phyloP scores from a whole-genome alignment of 192 early-diverging fungal species.

The Umbelopsis isabellina region DNA sequence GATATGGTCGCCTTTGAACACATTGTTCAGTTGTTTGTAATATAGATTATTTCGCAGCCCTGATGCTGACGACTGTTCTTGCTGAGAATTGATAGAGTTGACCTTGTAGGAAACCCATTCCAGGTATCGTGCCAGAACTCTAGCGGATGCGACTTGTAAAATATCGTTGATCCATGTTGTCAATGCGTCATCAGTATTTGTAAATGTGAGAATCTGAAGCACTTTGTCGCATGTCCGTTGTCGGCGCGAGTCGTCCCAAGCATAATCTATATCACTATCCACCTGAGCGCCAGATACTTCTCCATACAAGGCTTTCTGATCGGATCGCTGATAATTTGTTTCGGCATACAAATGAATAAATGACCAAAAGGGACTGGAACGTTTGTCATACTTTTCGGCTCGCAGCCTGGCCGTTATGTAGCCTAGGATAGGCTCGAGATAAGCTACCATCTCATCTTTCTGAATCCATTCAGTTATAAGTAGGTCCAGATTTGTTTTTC shows the following conservation, averaged over 20 bases:
- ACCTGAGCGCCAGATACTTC: constrained; percentile 27
- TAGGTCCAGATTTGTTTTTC: constrained; percentile 30
- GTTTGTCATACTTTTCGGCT: constrained; percentile 21
- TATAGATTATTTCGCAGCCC: not conserved
- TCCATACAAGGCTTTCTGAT: constrained; percentile 18
- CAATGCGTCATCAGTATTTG: not conserved
- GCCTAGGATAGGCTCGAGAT: constrained; percentile 7
- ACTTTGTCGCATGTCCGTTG: constrained; percentile 14
- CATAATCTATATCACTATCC: constrained; percentile 12
- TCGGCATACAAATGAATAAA: constrained; percentile 22
- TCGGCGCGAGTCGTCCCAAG: not conserved
- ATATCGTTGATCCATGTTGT: constrained; percentile 28
- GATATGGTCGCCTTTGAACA: constrained; percentile 10
- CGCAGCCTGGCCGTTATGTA: not conserved
- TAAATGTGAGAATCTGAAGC: constrained; percentile 18
- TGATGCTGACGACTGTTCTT: not conserved
- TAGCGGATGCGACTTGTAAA: constrained; percentile 19
- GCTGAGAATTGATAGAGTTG: not conserved
- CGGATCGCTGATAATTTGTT: not conserved
- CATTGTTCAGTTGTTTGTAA: not conserved
- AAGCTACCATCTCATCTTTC: constrained; percentile 16
- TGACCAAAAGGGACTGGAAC: constrained; percentile 28
- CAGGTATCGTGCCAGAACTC: constrained; percentile 21
- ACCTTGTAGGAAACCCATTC: constrained; percentile 26
- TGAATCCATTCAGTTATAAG: constrained; percentile 28